Evolutionary conservation across 257 asterid species (phyloP).

Genomic region (Capsicum rhomboideum): DNA sequence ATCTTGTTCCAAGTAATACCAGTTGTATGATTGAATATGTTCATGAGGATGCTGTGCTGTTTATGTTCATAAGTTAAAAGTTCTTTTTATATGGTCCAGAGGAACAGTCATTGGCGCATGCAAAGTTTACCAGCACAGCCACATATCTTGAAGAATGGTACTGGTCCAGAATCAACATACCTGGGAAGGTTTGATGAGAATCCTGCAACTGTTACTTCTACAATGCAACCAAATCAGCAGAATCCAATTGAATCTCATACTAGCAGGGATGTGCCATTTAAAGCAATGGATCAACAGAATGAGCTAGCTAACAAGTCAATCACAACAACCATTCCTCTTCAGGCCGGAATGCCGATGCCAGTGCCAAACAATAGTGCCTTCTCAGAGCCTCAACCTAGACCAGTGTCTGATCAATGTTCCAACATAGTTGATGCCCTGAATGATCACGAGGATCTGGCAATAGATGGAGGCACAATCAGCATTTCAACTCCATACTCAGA

Average conservation of each 20-base stretch:
- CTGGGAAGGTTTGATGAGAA: conserved; percentile 57
- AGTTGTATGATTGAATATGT: neutral
- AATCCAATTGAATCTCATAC: conserved; percentile 51
- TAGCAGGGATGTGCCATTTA: conserved; percentile 33
- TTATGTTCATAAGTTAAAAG: neutral
- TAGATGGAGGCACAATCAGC: conserved; percentile 92
- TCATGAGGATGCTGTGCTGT: conserved; percentile 1
- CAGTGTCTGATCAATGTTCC: conserved; percentile 50
- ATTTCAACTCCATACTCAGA: conserved; percentile 80
- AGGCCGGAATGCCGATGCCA: conserved; percentile 7
- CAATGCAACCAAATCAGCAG: conserved; percentile 41
- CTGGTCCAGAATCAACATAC: conserved; percentile 33
- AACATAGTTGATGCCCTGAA: conserved; percentile 27
- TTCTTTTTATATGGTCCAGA: conserved; percentile 36
- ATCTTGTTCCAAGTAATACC: neutral
- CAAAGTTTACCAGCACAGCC: conserved; percentile 49
- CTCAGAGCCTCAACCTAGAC: conserved; percentile 39
- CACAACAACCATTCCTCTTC: conserved; percentile 39
- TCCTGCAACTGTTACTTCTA: conserved; percentile 28
- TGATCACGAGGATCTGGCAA: conserved; percentile 44
- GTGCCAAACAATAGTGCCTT: conserved; percentile 38
- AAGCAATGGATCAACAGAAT: conserved; percentile 40
- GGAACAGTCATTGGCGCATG: conserved; percentile 86
- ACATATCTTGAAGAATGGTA: conserved; percentile 44
- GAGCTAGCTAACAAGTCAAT: conserved; percentile 39